These are phyloP conservation scores for Ophiostoma ips DNA, from an alignment of 2,329 filamentous ascomycete genomes.

Conservation along the genomic window DNA sequence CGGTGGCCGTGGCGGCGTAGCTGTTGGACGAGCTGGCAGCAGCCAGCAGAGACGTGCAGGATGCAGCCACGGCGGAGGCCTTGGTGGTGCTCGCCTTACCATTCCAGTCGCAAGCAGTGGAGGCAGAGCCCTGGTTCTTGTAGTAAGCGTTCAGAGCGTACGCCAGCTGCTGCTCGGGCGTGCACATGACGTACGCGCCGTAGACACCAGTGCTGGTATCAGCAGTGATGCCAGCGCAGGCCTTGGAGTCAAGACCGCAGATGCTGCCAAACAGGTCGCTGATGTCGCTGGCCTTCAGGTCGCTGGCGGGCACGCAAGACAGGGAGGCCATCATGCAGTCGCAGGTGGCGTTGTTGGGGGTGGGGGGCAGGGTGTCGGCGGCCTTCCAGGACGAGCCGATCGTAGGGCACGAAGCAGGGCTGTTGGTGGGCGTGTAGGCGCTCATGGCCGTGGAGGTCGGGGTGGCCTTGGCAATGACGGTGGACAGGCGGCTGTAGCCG, in stretches of 20 bases:
- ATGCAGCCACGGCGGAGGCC: conserved; percentile 29
- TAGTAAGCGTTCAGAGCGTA: conserved; percentile 67
- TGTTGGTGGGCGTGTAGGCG: conserved; percentile 63
- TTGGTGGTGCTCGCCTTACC: conserved; percentile 47
- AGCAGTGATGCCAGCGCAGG: conserved; percentile 54
- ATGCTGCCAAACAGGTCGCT: conserved; percentile 59
- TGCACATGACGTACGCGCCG: conserved; percentile 69
- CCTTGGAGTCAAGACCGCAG: conserved; percentile 42
- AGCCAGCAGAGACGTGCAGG: conserved; percentile 45
- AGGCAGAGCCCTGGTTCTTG: conserved; percentile 35
- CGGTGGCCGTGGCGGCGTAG: conserved; percentile 33
- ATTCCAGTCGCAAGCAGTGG: conserved; percentile 55
- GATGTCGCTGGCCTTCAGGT: conserved; percentile 43
- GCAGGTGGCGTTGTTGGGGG: conserved; percentile 67
- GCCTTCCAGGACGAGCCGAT: conserved; percentile 55
- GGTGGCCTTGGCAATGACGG: conserved; percentile 51
- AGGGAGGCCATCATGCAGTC: conserved; percentile 69
- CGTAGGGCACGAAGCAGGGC: conserved; percentile 56
- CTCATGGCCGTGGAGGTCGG: conserved; percentile 52
- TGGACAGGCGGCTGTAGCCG: conserved; percentile 62
- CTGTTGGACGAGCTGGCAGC: conserved; percentile 47
- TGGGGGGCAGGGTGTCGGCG: conserved; percentile 59
- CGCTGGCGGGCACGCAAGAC: conserved; percentile 50
- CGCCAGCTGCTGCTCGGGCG: conserved; percentile 52
- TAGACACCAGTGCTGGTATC: conserved; percentile 56